These are phyloP conservation scores for Knufia fluminis DNA, from an alignment of 2,329 filamentous ascomycete genomes.

Conservation along the genomic window DNA sequence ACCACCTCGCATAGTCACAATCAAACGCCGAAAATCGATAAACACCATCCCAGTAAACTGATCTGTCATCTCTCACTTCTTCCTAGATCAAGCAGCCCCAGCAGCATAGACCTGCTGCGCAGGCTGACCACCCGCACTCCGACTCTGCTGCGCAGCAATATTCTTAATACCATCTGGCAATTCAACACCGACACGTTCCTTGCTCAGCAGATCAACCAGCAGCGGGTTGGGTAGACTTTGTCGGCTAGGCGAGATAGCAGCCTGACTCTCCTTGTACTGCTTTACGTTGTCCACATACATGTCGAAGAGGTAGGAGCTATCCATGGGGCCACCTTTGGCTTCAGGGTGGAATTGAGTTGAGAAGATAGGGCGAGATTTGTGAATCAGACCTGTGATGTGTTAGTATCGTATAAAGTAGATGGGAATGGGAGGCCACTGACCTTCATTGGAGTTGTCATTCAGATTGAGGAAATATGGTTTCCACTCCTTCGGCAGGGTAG, in stretches of 20 bases:
- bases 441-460: constrained; percentile 96
- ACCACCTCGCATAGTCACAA: too few species aligned
- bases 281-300: constrained; percentile 86
- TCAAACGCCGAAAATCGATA: background rate
- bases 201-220: constrained; percentile 81
- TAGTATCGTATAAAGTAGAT: constrained; percentile 5
- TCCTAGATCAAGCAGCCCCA: constrained; percentile 18
- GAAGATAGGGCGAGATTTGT: constrained; percentile 93
- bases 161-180: constrained; percentile 50
- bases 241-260: constrained; percentile 59
- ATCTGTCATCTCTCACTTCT: background rate
- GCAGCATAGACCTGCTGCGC: constrained; percentile 18
- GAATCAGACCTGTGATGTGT: constrained; percentile 60
- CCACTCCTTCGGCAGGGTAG: constrained; percentile 74
- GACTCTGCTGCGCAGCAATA: constrained; percentile 23
- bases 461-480: constrained; percentile 98
- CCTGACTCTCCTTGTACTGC: constrained; percentile 77
- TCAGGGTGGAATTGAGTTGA: constrained; percentile 98
- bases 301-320: constrained; percentile 93
- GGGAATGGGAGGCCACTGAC: constrained; percentile 29
- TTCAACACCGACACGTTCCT: constrained; percentile 88
- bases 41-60: background rate
- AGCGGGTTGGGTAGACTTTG: constrained; percentile 82
- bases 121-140: constrained; percentile 12
- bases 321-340: constrained; percentile 92